Evolutionary conservation across 768 basidiomycete species (phyloP).

Genomic region (Porphyrellus cyaneotinctus): DNA sequence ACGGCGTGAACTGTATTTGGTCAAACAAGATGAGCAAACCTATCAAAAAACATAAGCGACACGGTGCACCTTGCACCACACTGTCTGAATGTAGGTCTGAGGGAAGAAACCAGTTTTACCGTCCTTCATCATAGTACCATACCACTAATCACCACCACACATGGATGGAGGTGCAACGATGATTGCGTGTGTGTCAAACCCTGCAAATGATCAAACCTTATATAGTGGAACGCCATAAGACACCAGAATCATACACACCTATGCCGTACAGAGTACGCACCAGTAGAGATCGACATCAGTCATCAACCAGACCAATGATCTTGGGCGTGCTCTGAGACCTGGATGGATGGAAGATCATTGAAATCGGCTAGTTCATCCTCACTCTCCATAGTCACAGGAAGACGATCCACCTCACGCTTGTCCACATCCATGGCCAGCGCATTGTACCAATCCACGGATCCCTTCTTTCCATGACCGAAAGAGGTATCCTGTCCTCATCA

Average conservation of each 20-base stretch:
- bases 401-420: constrained; percentile 37
- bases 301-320: constrained; percentile 46
- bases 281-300: constrained; percentile 67
- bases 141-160: constrained; percentile 89
- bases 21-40: background rate
- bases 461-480: constrained; percentile 47
- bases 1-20: constrained; percentile 55
- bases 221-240: background rate
- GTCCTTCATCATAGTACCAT: constrained; percentile 62
- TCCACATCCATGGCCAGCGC: constrained; percentile 70
- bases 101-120: constrained; percentile 87
- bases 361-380: constrained; percentile 44
- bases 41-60: background rate
- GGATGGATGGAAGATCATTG: constrained; percentile 48
- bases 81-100: constrained; percentile 75
- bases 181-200: constrained; percentile 76
- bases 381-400: constrained; percentile 54
- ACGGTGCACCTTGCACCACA: constrained; percentile 52
- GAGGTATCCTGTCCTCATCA: constrained; percentile 16
- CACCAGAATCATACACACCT: constrained; percentile 45
- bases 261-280: constrained; percentile 43
- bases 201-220: constrained; percentile 35
- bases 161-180: constrained; percentile 84
- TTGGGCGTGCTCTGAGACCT: constrained; percentile 44
- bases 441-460: constrained; percentile 90